These are phyloP conservation scores for Xerocomellus amylosporus DNA, from an alignment of 768 basidiomycete species.

Conservation along the genomic window DNA sequence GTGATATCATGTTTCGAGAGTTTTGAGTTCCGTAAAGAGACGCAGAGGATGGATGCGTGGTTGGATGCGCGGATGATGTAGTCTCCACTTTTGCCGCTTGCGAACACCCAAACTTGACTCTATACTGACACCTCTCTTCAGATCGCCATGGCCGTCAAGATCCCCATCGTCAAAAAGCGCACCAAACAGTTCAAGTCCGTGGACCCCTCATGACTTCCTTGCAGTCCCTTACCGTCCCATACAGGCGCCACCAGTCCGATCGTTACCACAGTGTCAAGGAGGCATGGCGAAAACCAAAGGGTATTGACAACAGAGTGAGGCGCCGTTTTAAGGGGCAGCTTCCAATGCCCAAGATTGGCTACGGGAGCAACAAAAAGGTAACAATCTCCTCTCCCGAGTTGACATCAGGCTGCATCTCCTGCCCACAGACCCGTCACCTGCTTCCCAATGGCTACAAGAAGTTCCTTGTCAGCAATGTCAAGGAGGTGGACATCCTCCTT, in stretches of 20 bases:
- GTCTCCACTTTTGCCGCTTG: neutral
- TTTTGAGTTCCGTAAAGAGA: neutral
- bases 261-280: conserved; percentile 97
- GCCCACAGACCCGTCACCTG: conserved; percentile 78
- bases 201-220: neutral
- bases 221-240: conserved; percentile 13
- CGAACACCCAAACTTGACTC: neutral
- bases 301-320: conserved; percentile 98
- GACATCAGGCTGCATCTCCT: conserved; percentile 1
- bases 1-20: neutral
- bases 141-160: conserved; percentile 47
- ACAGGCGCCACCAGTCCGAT: conserved; percentile 96
- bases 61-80: conserved; percentile 22
- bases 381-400: conserved; percentile 20
- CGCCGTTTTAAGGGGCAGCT: conserved; percentile 94
- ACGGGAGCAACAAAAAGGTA: conserved; percentile 83
- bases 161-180: conserved; percentile 92
- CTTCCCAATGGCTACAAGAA: conserved; percentile 96
- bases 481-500: conserved; percentile 90
- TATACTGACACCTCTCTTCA: conserved; percentile 20
- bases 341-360: conserved; percentile 90
- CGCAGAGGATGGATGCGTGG: conserved; percentile 22
- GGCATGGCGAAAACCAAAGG: conserved; percentile 99
- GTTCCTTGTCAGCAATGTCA: conserved; percentile 90
- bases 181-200: conserved; percentile 94